Evolutionary conservation across 179 eudicot genomes (phyloP), one percentile per base, ranked within the genome.

Genomic region (Dionaea muscipula): DNA sequence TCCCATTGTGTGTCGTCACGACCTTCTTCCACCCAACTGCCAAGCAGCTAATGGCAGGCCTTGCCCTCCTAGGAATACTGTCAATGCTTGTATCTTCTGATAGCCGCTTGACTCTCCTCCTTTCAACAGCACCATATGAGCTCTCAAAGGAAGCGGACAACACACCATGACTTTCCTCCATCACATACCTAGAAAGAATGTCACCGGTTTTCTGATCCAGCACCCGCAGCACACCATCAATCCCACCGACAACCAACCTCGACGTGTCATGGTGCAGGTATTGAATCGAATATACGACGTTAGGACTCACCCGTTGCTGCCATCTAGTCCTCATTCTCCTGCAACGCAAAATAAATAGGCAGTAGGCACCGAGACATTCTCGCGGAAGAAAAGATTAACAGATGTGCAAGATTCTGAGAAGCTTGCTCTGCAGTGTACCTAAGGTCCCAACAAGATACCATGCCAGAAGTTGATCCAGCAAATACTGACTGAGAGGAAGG

Each of bases 371-470:
- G n/a, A n/a, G n/a, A n/a, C n/a, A n/a, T n/a, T n/a, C n/a, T n/a
- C n/a, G n/a, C n/a, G n/a, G 6, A 55, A 44, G 14, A 1, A 18
- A n/a, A 19, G 19, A 7, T 18, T 13, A 37, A 24, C n/a, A 62
- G 31, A 31, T 23, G 28, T 9, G 14, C 19, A 23, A 17, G 4
- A 44, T n/a, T n/a, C 4, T 9, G 0, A 5, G 23, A 20, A n/a
- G 8, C 50, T 6, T 18, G 20, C 7, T 26, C 20, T 38, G 11
- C 8, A 5, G 37, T 12, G 17, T 80, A 88, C 96, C 96, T 75
- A 14, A 88, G 78, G 66, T 88, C 96, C 94, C 94, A 88, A 72
- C 87, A 88, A 56, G 76, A 71, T 46, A 70, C 81, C 75, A 63
- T 57, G 61, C 96, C 96, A 54, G 66, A 55, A 46, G 77, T 63